Evolutionary conservation across 768 basidiomycete genomes (phyloP).

Genomic region (Lentinus brumalis): DNA sequence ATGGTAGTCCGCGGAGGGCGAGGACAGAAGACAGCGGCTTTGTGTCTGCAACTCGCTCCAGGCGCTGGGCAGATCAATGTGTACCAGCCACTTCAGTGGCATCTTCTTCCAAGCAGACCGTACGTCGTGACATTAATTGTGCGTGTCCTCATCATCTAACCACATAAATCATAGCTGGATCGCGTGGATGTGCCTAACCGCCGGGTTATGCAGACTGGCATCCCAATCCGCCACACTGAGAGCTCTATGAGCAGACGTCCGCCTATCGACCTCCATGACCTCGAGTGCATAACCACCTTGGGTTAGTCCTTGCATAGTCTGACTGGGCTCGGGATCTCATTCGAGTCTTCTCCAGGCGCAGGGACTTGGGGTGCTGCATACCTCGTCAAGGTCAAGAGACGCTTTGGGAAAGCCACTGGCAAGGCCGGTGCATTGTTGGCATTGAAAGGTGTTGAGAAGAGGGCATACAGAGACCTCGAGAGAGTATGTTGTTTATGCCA

Average conservation of each 20-base stretch:
- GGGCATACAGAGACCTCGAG: conserved; percentile 35
- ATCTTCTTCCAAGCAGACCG: not conserved
- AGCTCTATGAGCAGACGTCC: not conserved
- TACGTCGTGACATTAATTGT: too few species aligned
- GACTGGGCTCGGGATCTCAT: not conserved
- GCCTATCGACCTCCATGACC: not conserved
- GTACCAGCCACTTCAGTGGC: not conserved
- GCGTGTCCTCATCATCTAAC: too few species aligned
- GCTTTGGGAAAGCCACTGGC: conserved; percentile 35
- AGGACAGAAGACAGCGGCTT: conserved; percentile 8
- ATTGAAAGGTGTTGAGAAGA: conserved; percentile 46
- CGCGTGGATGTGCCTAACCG: not conserved
- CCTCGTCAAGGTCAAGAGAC: conserved; percentile 39
- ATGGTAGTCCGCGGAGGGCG: not conserved
- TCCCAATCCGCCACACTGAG: not conserved
- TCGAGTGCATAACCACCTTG: conserved; percentile 1
- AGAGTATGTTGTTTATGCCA: conserved; percentile 24
- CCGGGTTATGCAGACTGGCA: not conserved
- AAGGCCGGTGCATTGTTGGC: conserved; percentile 44
- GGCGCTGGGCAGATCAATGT: too few species aligned
- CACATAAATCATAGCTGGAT: not conserved
- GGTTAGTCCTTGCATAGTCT: not conserved
- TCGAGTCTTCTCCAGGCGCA: conserved; percentile 32
- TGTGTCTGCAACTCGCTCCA: conserved; percentile 3
- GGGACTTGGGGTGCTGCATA: conserved; percentile 47